phyloP scores from a whole-genome alignment of 192 early-diverging fungal species.

The Entomortierella chlamydospora region DNA sequence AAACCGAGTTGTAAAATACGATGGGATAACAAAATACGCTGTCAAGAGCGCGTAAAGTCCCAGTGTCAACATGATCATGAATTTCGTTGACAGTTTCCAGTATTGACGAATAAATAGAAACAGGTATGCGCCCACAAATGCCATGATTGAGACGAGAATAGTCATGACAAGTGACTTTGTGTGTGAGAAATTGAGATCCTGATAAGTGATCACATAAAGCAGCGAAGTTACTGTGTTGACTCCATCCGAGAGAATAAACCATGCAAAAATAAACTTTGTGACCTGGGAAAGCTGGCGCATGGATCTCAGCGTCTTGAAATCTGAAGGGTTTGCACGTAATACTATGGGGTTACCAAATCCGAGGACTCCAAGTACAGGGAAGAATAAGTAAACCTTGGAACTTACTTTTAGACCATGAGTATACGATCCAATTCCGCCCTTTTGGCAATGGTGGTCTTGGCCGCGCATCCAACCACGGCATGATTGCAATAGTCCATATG shows the following conservation, averaged over 20 bases:
- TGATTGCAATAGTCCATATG: slow-evolving; percentile 48
- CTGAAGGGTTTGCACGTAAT: too few species aligned
- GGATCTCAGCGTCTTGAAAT: slow-evolving; percentile 53
- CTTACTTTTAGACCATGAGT: slow-evolving; percentile 55
- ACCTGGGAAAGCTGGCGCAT: slow-evolving; percentile 59
- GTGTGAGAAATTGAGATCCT: slow-evolving; percentile 62
- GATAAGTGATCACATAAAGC: slow-evolving; percentile 67
- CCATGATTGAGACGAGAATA: slow-evolving; percentile 57
- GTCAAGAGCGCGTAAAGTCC: slow-evolving; percentile 56
- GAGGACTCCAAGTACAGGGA: too few species aligned
- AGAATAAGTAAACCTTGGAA: too few species aligned
- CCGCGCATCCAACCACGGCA: slow-evolving; percentile 53
- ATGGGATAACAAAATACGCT: slow-evolving; percentile 61
- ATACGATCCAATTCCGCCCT: slow-evolving; percentile 54
- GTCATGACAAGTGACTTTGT: slow-evolving; percentile 60
- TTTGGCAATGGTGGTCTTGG: slow-evolving; percentile 61
- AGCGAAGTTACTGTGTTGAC: slow-evolving; percentile 64
- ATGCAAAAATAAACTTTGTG: slow-evolving; percentile 70
- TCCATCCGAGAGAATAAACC: slow-evolving; percentile 74
- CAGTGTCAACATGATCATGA: slow-evolving; percentile 57
- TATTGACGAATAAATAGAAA: slow-evolving; percentile 61
- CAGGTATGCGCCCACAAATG: slow-evolving; percentile 61
- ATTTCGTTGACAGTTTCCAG: slow-evolving; percentile 57
- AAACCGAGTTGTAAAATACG: slow-evolving; percentile 54
- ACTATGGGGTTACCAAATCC: too few species aligned